Evolutionary conservation across 352 stramenopile genomes (phyloP), one percentile per base, ranked within the genome.

Genomic region (Pilasporangium apinafurcum): DNA sequence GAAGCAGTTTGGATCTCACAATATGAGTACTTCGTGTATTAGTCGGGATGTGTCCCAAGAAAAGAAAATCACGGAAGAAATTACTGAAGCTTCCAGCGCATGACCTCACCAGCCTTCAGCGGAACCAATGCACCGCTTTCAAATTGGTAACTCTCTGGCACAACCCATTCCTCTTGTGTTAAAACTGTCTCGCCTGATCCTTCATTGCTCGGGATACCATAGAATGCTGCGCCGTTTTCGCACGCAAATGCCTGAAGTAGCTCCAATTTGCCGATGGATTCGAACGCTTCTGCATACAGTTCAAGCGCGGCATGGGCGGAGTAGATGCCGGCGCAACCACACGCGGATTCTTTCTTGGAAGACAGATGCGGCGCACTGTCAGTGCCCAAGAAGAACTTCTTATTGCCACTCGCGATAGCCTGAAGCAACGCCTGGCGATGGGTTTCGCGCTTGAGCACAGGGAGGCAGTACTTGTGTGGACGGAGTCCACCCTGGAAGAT

Each of bases 401-500:
- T 65, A 47, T 54, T 96, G 36, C 96, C 96, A 34, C 78, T 96
- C 1, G 77, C 89, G 8, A 97, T 80, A 1, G 93, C 95, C 14
- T 85, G 46, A 1, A 98, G 56, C 30, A 99, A 67, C 40, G 95
- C 93, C 50, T 81, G 68, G 32, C 93, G 83, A 67, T 96, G 89
- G 62, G 78, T 68, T 77, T 98, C 91, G 32, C 83, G 83, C 80
- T 99, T 99, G 30, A 99, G 78, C 52, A 99, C 97, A 1, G 97
- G 97, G n/a, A 99, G 68, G 53, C 97, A 99, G 77, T 99, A 99
- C 68, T 98, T 98, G 71, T 99, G 97, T n/a, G 97, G 97, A 48
- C 85, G 86, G 31, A 99, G 70, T 0, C 96, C 96, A 17, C 96
- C 86, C 47, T 92, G 79, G 63, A 95, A 96, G 50, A 95, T 89